Evolutionary conservation across 1,284 basidiomycete genomes (phyloP), one percentile per base, ranked within the genome.

Genomic region (Pseudozyma sp.): DNA sequence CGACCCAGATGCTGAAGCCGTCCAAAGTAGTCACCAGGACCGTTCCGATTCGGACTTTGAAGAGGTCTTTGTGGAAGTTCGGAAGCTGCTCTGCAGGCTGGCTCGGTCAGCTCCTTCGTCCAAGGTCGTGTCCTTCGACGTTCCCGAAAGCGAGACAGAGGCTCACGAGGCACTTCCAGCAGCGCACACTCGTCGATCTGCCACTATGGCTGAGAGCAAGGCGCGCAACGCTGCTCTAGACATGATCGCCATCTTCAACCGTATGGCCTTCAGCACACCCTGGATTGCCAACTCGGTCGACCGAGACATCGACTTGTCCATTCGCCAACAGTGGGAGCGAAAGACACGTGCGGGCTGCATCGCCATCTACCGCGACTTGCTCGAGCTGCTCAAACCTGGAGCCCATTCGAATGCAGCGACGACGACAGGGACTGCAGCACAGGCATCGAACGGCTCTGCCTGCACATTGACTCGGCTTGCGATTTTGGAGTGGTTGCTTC

Each of bases 401-500:
- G 39, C 58, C 11, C 34, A 47, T 4, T 49, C 67, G 14, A 42
- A 5, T n/a, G n/a, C 52, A n/a, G 50, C 49, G 18, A 13, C 56
- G 7, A 18, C 47, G 19, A 13, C 66, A 31, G 47, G 45, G 7
- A 35, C 59, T 10, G 34, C 48, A 18, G 45, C 52, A 25, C 14
- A 52, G n/a, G 8, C 36, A 11, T 43, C 67, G 13, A 48, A 19
- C 36, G 42, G 59, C 16, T 5, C 67, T 7, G 52, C 67, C 19
- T 70, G 68, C 40, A 70, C 64, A 3, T 48, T 47, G 38, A 74
- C 92, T 0, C 88, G 93, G 25, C 85, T 98, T 16, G 87, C 90
- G 3, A 89, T 92, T 2, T 87, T 99, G 10, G 93, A 96, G 81
- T 97, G 95, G 88, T 85, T 97, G 64, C 90, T 95, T 87, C 91